Base-by-base conservation (phyloP, 306 rosid genomes). In the Heteromeles arbutifolia region DNA sequence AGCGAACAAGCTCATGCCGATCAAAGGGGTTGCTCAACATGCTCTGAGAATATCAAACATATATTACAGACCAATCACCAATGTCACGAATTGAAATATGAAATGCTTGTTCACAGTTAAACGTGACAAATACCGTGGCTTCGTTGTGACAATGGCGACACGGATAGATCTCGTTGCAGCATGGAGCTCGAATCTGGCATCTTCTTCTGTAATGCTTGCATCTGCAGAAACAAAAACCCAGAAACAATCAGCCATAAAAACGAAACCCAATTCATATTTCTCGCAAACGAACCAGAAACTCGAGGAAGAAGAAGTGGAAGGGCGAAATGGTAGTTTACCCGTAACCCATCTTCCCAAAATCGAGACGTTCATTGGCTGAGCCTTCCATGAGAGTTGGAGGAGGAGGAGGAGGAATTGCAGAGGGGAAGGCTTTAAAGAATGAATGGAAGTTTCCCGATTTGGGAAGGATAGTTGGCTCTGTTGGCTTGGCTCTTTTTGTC, bases 121-220 rank as follows among this genome's bases (percentile, higher is more conserved):
- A 48, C 29, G 24, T 26, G 54, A 10, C 29, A 62, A 39, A 58
- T 80, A 96, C 99, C 89, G 89, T 83, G 59, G 91, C 88, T 62
- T 96, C 97, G 69, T 89, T 92, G 70, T 96, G 99, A 82, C 99
- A 96, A 86, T 96, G 99, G 61, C 99, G 99, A 59, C 99, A 96
- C 1, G 84, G 66, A 67, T 92, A 90, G 76, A 96, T 87, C 87
- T 96, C 99, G 78, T 89, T 89, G 86, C 99, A 96, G 56, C 99
- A 96, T 17, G 98, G 97, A 74, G 96, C 97, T 76, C 98, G 86
- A 87, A 96, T 90, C 96, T 41, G 80, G 82, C 98, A 92, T 75
- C 99, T 88, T 83, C 99, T 96, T 72, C 96, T 81, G 54, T 96
- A 96, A 85, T 96, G 99, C 82, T 88, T 82, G 84, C 99, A 96